These are phyloP conservation scores for Chlorella sp. DNA, from an alignment of 139 green algal species.

Conservation along the genomic window DNA sequence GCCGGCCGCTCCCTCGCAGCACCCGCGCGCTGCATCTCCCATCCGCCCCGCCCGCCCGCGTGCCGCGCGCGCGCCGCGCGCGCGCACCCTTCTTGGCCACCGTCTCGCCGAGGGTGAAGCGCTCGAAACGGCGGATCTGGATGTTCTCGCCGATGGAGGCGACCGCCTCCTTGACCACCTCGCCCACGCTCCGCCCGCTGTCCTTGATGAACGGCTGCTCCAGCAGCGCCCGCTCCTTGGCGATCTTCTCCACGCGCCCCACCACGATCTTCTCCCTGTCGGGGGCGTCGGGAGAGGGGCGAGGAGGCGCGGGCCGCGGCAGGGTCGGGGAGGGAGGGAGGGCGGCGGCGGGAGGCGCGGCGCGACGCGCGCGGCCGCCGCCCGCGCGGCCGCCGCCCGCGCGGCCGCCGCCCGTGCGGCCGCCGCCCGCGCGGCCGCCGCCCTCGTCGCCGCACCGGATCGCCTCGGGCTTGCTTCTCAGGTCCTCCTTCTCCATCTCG, in stretches of 20 bases:
- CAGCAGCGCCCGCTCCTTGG: slow-evolving; percentile 81
- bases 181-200: slow-evolving; percentile 79
- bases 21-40: no score
- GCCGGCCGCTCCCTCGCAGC: no score
- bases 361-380: no score
- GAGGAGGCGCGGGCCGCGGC: no score
- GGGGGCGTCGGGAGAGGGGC: not conserved
- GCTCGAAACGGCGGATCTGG: slow-evolving; percentile 82
- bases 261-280: slow-evolving; percentile 90
- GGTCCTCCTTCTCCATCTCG: slow-evolving; percentile 96
- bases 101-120: slow-evolving; percentile 88
- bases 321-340: no score
- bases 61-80: no score
- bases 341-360: no score
- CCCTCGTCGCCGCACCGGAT: slow-evolving; percentile 82
- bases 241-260: slow-evolving; percentile 90
- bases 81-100: no score
- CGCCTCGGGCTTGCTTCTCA: slow-evolving; percentile 93
- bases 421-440: no score
- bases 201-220: slow-evolving; percentile 92
- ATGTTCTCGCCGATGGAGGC: slow-evolving; percentile 93
- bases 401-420: no score
- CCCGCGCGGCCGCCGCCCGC: no score
- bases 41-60: no score
- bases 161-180: slow-evolving; percentile 89